Percentiles rank a stretch among this genome's conserved stretches.
These are phyloP conservation scores for Acanthamoeba healyi DNA, from an alignment of 208 protist species.

Conservation along the genomic window DNA sequence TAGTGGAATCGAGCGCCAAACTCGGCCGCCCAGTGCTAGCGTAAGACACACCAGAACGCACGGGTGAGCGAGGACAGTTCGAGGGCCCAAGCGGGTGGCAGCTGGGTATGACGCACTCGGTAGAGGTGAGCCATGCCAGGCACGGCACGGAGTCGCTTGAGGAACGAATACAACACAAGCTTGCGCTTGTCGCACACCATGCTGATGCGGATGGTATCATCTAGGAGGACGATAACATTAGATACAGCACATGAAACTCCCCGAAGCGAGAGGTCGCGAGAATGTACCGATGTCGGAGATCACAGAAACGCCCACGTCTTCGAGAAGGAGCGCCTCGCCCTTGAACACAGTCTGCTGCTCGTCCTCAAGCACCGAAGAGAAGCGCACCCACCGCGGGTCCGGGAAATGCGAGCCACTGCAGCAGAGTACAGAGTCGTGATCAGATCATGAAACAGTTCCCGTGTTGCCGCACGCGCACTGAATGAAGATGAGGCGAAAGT, in stretches of 20 bases:
- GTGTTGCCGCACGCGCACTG: too few relatives aligned
- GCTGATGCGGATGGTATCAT: conserved; percentile 72
- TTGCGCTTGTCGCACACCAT: conserved; percentile 68
- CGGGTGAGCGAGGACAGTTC: too few relatives aligned
- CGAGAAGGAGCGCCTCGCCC: conserved; percentile 59
- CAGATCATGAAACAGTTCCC: not conserved
- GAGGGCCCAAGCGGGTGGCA: too few relatives aligned
- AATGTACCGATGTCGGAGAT: conserved; percentile 63
- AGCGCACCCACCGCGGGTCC: conserved; percentile 47
- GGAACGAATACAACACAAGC: conserved; percentile 68
- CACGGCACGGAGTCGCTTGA: conserved; percentile 17
- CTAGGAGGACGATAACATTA: not conserved
- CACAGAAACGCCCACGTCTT: conserved; percentile 56
- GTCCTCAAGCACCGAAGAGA: conserved; percentile 16
- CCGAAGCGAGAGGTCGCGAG: not conserved
- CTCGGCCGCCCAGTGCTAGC: conserved; percentile 44
- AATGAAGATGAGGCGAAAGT: not conserved
- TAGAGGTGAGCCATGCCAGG: conserved; percentile 74
- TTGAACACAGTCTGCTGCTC: conserved; percentile 65
- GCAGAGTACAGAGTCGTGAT: not conserved
- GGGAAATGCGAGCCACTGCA: not conserved
- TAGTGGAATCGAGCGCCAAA: conserved; percentile 69
- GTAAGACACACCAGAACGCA: too few relatives aligned
- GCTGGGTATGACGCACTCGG: not conserved
- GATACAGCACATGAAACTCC: not conserved